These are phyloP conservation scores for Berberis thunbergii DNA, from an alignment of 164 flowering plant species.

Conservation along the genomic window DNA sequence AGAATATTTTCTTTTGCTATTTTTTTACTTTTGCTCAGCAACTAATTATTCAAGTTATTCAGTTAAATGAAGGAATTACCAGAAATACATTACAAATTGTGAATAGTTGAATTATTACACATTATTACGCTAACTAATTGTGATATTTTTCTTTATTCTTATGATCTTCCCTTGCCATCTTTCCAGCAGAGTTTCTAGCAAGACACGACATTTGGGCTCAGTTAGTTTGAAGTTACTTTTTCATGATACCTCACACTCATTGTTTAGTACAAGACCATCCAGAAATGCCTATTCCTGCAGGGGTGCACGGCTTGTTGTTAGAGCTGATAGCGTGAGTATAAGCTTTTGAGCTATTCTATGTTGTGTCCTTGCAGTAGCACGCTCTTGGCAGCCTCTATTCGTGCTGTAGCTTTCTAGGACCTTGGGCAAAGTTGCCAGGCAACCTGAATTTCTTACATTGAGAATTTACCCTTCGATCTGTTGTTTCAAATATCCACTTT, in stretches of 20 bases:
- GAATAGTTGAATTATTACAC: no score
- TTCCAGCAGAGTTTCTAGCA: constrained; percentile 33
- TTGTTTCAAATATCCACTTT: background rate
- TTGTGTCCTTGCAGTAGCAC: background rate
- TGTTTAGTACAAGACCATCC: constrained; percentile 27
- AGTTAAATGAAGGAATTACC: no score
- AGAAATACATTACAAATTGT: no score
- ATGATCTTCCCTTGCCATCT: background rate
- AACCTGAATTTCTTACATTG: no score
- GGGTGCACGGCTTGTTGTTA: constrained; percentile 55
- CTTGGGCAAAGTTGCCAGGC: background rate
- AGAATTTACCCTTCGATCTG: no score
- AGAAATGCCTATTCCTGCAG: constrained; percentile 28
- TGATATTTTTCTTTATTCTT: no score
- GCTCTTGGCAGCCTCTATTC: no score
- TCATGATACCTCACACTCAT: constrained; percentile 31
- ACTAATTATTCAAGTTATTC: no score
- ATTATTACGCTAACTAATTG: no score
- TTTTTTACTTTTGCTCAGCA: no score
- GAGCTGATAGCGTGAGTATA: constrained; percentile 68
- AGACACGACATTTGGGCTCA: constrained; percentile 31
- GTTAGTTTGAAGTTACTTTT: constrained; percentile 45
- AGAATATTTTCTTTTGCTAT: no score
- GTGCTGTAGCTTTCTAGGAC: no score
- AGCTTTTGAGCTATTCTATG: background rate